phyloP scores from a whole-genome alignment of 495 filamentous ascomycete species.

The Pyronema domesticum region DNA sequence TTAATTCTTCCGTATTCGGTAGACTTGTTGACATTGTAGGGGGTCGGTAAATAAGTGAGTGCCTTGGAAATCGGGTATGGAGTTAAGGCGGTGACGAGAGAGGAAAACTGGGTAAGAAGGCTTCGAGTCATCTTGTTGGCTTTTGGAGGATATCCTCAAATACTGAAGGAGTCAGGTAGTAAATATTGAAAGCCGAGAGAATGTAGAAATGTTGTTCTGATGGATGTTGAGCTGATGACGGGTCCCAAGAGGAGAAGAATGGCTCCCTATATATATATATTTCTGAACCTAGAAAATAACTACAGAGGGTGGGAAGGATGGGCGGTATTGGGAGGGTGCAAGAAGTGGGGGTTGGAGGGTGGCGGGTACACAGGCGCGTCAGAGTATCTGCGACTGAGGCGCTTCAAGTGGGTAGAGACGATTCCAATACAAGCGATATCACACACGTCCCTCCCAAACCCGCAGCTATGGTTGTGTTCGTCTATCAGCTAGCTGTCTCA shows the following conservation, averaged over 20 bases:
- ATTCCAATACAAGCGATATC: neutral
- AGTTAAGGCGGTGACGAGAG: neutral
- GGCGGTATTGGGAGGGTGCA: no score
- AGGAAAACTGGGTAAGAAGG: neutral
- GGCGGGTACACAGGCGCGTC: neutral
- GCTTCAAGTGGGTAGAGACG: neutral
- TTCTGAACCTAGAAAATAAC: neutral
- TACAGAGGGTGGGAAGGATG: neutral
- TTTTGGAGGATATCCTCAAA: no score
- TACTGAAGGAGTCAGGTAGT: neutral
- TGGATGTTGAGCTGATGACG: no score
- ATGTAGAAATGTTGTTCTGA: neutral
- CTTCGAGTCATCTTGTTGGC: neutral
- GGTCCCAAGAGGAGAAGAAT: neutral
- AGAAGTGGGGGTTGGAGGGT: no score
- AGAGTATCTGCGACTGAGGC: neutral
- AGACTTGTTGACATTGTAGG: neutral
- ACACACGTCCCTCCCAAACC: neutral
- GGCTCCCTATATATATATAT: neutral
- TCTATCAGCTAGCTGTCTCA: neutral
- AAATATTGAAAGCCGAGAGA: neutral
- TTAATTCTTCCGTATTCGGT: neutral
- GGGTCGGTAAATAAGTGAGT: neutral
- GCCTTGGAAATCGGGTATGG: neutral
- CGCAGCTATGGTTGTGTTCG: neutral